These are phyloP conservation scores for Trichoderma lentiforme DNA, from an alignment of 2,329 filamentous ascomycete genomes.

Conservation along the genomic window DNA sequence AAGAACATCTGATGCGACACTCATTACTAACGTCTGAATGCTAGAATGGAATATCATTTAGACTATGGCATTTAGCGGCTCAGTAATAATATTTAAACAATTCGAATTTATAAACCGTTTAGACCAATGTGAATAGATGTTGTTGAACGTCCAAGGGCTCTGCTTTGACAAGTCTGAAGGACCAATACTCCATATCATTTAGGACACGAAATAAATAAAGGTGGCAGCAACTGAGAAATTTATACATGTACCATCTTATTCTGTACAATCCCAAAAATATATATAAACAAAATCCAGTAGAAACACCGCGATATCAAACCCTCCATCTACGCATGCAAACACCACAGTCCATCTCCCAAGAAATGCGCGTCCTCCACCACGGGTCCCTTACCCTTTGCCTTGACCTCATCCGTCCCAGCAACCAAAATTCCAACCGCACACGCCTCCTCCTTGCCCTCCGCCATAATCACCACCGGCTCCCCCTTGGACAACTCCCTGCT, in stretches of 20 bases:
- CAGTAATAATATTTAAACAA: background rate
- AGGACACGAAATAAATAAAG: background rate
- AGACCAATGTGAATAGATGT: background rate
- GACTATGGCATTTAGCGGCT: background rate
- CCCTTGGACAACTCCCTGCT: constrained; percentile 71
- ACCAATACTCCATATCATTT: no score
- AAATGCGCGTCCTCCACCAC: constrained; percentile 94
- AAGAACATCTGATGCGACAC: background rate
- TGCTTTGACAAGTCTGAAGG: background rate
- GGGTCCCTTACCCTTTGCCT: constrained; percentile 88
- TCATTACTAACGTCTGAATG: background rate
- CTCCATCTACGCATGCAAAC: constrained; percentile 46
- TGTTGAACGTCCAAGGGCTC: background rate
- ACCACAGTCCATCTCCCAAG: constrained; percentile 92
- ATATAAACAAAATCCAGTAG: background rate
- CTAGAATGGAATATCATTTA: background rate
- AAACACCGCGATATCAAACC: background rate
- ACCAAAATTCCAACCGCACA: constrained; percentile 84
- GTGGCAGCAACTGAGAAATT: background rate
- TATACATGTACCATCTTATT: background rate
- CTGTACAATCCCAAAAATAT: background rate
- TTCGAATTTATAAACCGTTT: no score
- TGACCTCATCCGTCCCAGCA: constrained; percentile 85
- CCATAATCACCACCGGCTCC: constrained; percentile 80
- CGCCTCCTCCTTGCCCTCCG: constrained; percentile 90